Conservation (phyloP, 2,329 filamentous ascomycete species). For the Stachybotrys chlorohalonatus region DNA sequence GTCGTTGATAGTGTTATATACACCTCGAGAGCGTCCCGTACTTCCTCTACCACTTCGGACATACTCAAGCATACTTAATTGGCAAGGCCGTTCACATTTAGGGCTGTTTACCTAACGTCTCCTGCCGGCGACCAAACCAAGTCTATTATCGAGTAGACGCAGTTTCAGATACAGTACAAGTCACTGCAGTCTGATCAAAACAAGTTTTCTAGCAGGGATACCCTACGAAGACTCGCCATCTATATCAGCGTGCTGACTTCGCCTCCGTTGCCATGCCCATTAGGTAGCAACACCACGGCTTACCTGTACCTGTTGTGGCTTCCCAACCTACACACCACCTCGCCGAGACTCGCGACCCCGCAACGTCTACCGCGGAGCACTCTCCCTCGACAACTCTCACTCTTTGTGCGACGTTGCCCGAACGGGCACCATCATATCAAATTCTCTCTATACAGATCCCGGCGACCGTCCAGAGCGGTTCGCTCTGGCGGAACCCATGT, state of each 20-base stretch:
- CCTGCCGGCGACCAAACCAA: not conserved
- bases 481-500: slow-evolving; percentile 71
- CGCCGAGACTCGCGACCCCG: slow-evolving; percentile 13
- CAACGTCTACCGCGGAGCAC: slow-evolving; percentile 14
- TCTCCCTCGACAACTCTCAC: slow-evolving; percentile 6
- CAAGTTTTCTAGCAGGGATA: no score
- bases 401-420: slow-evolving; percentile 36
- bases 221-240: not conserved
- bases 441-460: slow-evolving; percentile 53
- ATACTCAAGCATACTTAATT: not conserved
- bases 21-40: not conserved
- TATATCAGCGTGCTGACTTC: not conserved
- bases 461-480: slow-evolving; percentile 65
- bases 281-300: slow-evolving; percentile 13
- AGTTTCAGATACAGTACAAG: not conserved
- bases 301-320: not conserved
- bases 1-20: not conserved
- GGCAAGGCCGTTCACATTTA: not conserved
- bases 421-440: slow-evolving; percentile 42
- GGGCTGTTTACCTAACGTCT: not conserved
- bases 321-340: slow-evolving; percentile 1
- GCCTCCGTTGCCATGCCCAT: slow-evolving; percentile 9
- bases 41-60: not conserved
- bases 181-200: not conserved
- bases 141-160: not conserved